Conservation (phyloP, 257 asterid genomes). For the Solanum ahanhuiri region DNA sequence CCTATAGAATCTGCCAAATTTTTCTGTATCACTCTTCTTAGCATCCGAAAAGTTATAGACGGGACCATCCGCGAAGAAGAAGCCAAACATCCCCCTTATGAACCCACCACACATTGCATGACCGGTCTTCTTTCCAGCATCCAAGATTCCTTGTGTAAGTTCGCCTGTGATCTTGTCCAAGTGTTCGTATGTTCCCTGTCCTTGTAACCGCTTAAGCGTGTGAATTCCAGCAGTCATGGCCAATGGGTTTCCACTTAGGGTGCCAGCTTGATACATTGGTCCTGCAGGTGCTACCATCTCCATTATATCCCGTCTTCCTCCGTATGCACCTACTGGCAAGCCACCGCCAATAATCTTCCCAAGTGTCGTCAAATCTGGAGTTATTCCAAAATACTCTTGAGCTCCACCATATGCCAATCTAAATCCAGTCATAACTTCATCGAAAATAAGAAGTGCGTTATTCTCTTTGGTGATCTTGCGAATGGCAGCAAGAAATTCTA, state of each 20-base stretch:
- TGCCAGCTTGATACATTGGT: slow-evolving; percentile 98
- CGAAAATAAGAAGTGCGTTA: slow-evolving; percentile 66
- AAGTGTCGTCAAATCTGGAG: slow-evolving; percentile 91
- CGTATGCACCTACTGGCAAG: slow-evolving; percentile 96
- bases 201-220: slow-evolving; percentile 69
- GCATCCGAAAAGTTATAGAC: slow-evolving; percentile 78
- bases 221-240: slow-evolving; percentile 99
- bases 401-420: slow-evolving; percentile 93
- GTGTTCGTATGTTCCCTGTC: slow-evolving; percentile 67
- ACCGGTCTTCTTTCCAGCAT: slow-evolving; percentile 83
- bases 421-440: slow-evolving; percentile 96
- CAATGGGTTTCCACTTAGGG: slow-evolving; percentile 91
- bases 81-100: slow-evolving; percentile 90
- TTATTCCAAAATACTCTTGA: slow-evolving; percentile 86
- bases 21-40: slow-evolving; percentile 77
- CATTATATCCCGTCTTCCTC: slow-evolving; percentile 95
- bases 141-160: slow-evolving; percentile 57
- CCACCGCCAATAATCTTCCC: slow-evolving; percentile 99
- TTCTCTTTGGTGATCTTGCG: slow-evolving; percentile 53
- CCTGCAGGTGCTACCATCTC: slow-evolving; percentile 99
- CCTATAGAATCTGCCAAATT: slow-evolving; percentile 62
- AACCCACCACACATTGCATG: slow-evolving; percentile 84
- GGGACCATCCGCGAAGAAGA: slow-evolving; percentile 87
- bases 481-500: slow-evolving; percentile 59
- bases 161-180: slow-evolving; percentile 63